phyloP scores from a whole-genome alignment of 345 rosid species.

The Limnanthes douglasii region DNA sequence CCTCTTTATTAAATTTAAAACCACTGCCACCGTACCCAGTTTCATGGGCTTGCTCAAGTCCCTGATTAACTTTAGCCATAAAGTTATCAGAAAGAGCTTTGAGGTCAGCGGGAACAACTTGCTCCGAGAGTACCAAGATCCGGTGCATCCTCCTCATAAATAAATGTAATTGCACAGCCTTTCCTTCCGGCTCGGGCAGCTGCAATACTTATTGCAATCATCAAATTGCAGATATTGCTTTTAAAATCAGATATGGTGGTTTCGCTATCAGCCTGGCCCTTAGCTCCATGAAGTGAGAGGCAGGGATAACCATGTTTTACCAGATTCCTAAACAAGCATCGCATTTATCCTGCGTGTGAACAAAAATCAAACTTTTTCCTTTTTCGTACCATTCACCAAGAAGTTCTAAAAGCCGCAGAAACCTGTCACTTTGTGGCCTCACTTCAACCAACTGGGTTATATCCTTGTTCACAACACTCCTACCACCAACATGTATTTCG shows the following conservation, averaged over 20 bases:
- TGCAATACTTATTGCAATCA: constrained; percentile 88
- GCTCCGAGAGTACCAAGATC: constrained; percentile 91
- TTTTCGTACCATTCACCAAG: constrained; percentile 97
- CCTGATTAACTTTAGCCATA: constrained; percentile 87
- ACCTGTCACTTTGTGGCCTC: constrained; percentile 81
- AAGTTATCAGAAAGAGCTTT: constrained; percentile 80
- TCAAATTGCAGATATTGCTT: constrained; percentile 78
- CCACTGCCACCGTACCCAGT: constrained; percentile 99
- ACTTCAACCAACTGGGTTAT: constrained; percentile 84
- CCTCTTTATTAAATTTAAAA: constrained; percentile 94
- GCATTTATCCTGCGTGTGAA: constrained; percentile 82
- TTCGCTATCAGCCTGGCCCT: constrained; percentile 93
- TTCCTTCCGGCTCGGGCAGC: constrained; percentile 94
- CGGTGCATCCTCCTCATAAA: constrained; percentile 80
- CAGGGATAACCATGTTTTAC: constrained; percentile 77
- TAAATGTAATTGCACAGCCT: constrained; percentile 92
- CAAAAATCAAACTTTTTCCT: constrained; percentile 82
- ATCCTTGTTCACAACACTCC: constrained; percentile 97
- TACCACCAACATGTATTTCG: constrained; percentile 89
- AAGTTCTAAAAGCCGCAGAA: constrained; percentile 69
- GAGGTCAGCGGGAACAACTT: constrained; percentile 83
- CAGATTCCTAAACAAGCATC: constrained; percentile 73
- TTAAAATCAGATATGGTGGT: constrained; percentile 86
- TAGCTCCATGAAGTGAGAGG: constrained; percentile 91
- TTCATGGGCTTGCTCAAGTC: constrained; percentile 92